Conservation (phyloP, 2,329 filamentous ascomycete genomes). For the Dactylellina cionopaga region DNA sequence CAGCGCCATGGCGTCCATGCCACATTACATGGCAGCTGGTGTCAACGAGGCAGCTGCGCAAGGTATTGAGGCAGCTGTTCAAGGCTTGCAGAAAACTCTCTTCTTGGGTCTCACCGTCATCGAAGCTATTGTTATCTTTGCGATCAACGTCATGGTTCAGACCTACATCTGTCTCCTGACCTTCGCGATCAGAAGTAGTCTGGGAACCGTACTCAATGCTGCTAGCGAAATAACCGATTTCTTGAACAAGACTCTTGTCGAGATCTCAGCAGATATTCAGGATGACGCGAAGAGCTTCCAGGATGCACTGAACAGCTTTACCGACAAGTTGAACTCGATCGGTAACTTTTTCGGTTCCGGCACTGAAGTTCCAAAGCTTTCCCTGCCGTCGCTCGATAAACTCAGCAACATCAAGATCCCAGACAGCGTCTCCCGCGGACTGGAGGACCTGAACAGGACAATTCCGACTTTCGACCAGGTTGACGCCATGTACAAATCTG, state of each 20-base stretch:
- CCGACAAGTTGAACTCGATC: slow-evolving; percentile 69
- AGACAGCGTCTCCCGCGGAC: slow-evolving; percentile 64
- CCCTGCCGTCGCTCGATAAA: slow-evolving; percentile 73
- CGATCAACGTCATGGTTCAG: slow-evolving; percentile 88
- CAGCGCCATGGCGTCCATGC: slow-evolving; percentile 97
- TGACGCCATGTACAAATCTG: slow-evolving; percentile 75
- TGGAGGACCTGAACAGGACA: slow-evolving; percentile 77
- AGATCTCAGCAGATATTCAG: slow-evolving; percentile 64
- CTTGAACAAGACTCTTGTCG: slow-evolving; percentile 68
- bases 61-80: slow-evolving; percentile 81
- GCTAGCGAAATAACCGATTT: slow-evolving; percentile 70
- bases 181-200: slow-evolving; percentile 79
- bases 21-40: slow-evolving; percentile 88
- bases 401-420: slow-evolving; percentile 77
- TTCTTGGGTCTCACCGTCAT: slow-evolving; percentile 82
- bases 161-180: slow-evolving; percentile 92
- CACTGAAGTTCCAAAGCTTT: slow-evolving; percentile 66
- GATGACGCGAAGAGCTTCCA: slow-evolving; percentile 63
- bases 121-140: slow-evolving; percentile 87
- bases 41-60: slow-evolving; percentile 85
- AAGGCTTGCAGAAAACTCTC: slow-evolving; percentile 81
- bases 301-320: slow-evolving; percentile 64
- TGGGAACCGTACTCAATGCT: slow-evolving; percentile 74
- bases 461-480: slow-evolving; percentile 86
- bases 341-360: slow-evolving; percentile 65